Evolutionary conservation across 108 stramenopile genomes (phyloP), one percentile per base, ranked within the genome.

Genomic region (Epipyxis sp.): DNA sequence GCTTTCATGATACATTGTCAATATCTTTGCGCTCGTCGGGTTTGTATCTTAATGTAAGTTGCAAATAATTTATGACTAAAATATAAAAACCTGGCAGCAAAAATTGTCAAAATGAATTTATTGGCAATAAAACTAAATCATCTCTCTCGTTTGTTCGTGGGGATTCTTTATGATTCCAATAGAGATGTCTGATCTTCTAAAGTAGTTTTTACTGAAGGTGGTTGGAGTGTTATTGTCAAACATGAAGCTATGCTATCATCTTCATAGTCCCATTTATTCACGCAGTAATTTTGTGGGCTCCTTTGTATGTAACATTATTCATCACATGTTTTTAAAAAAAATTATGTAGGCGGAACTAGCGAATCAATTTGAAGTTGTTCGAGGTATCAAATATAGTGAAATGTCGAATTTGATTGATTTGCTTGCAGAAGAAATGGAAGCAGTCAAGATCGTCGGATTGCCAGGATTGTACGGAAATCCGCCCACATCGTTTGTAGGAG

Each of bases 401-500:
- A 29, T 65, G 27, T 16, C 3, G 3, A 6, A 10, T 10, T 29
- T 6, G 61, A 65, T 65, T 32, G 61, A 65, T 25, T 10, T 13
- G 10, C 61, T 65, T 65, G 61, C 35, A 3, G 61, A 65, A 25
- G 61, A 65, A 65, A 65, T 65, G 61, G 61, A 65, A 65, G 61
- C 61, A 6, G 20, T 3, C 61, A 65, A 13, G 34, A 13, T 35
- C 27, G 61, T 35, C 30, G 61, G 3, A 6, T 32, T 35, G 34
- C 61, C 34, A 65, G 35, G 10, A 50, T n/a, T n/a, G n/a, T n/a
- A n/a, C n/a, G n/a, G n/a, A n/a, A n/a, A n/a, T n/a, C n/a, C n/a
- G n/a, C n/a, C n/a, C n/a, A n/a, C n/a, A n/a, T n/a, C n/a, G n/a
- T n/a, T n/a, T 16, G 34, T 32, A 10, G 20, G 61, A 65, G 30